Evolutionary conservation across 345 rosid species (phyloP).

Genomic region (Garcia nutans): DNA sequence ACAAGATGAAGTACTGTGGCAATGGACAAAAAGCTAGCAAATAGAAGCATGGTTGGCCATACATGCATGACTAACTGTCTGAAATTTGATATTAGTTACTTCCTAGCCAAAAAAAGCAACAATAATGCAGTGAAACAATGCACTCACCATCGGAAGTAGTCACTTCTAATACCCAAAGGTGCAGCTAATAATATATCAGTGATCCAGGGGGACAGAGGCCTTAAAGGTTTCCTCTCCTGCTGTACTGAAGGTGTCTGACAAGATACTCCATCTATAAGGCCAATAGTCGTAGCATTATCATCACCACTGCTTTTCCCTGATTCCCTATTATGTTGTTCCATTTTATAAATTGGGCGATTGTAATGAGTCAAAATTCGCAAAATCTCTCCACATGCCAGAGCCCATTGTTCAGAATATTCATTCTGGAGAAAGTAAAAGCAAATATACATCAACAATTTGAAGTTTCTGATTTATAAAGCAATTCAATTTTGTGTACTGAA

Average conservation of each 20-base stretch:
- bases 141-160: slow-evolving; percentile 94
- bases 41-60: too few species aligned
- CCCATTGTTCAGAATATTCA: slow-evolving; percentile 98
- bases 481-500: slow-evolving; percentile 1
- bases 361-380: slow-evolving; percentile 94
- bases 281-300: slow-evolving; percentile 45
- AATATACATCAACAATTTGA: not conserved
- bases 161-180: slow-evolving; percentile 90
- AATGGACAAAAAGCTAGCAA: not conserved
- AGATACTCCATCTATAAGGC: slow-evolving; percentile 43
- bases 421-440: slow-evolving; percentile 45
- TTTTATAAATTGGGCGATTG: slow-evolving; percentile 91
- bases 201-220: slow-evolving; percentile 97
- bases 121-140: slow-evolving; percentile 6
- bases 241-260: slow-evolving; percentile 40
- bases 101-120: not conserved
- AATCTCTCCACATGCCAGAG: slow-evolving; percentile 94
- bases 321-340: slow-evolving; percentile 56
- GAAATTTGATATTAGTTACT: not conserved
- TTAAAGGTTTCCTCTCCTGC: slow-evolving; percentile 79
- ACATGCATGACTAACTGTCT: not conserved
- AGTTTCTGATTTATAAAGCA: not conserved
- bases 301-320: slow-evolving; percentile 48
- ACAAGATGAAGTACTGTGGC: too few species aligned
- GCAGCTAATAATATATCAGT: slow-evolving; percentile 92